A percentile compares a stretch with the other conserved stretches of the same genome.
These are phyloP conservation scores for Inonotus hispidus DNA, from an alignment of 1,284 basidiomycete genomes.

Conservation along the genomic window DNA sequence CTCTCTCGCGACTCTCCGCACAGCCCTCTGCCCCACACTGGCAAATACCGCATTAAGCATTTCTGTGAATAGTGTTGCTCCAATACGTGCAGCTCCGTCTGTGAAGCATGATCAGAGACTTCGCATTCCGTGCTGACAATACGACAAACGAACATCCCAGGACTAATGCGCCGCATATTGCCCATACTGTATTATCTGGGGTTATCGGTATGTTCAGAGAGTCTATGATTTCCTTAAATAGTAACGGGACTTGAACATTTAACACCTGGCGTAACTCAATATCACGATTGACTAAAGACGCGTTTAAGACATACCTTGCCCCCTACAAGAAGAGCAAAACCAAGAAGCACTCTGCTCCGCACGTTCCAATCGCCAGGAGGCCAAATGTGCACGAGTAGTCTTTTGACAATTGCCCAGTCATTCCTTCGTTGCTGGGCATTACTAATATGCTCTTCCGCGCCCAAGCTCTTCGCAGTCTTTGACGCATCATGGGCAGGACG, in stretches of 20 bases:
- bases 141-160: slow-evolving; percentile 71
- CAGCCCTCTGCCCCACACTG: slow-evolving; percentile 90
- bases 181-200: slow-evolving; percentile 80
- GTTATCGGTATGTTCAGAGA: slow-evolving; percentile 81
- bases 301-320: slow-evolving; percentile 66
- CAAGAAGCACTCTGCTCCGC: slow-evolving; percentile 74
- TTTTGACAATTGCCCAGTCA: slow-evolving; percentile 66
- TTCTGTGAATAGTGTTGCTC: slow-evolving; percentile 87
- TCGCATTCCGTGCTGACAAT: background rate
- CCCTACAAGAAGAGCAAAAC: slow-evolving; percentile 74
- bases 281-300: background rate
- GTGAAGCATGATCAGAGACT: slow-evolving; percentile 13
- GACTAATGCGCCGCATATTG: slow-evolving; percentile 84
- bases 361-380: slow-evolving; percentile 73
- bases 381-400: slow-evolving; percentile 66
- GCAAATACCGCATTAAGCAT: slow-evolving; percentile 96
- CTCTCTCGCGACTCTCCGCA: slow-evolving; percentile 88
- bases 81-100: slow-evolving; percentile 91
- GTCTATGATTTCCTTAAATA: slow-evolving; percentile 94
- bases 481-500: background rate
- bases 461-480: slow-evolving; percentile 14
- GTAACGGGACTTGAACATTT: slow-evolving; percentile 95
- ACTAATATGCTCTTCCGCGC: slow-evolving; percentile 19
- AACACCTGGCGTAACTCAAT: slow-evolving; percentile 48
- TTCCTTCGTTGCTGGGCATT: slow-evolving; percentile 51